Conservation (phyloP, 192 early-diverging fungal species). For the Phlyctochytrium planicorne region DNA sequence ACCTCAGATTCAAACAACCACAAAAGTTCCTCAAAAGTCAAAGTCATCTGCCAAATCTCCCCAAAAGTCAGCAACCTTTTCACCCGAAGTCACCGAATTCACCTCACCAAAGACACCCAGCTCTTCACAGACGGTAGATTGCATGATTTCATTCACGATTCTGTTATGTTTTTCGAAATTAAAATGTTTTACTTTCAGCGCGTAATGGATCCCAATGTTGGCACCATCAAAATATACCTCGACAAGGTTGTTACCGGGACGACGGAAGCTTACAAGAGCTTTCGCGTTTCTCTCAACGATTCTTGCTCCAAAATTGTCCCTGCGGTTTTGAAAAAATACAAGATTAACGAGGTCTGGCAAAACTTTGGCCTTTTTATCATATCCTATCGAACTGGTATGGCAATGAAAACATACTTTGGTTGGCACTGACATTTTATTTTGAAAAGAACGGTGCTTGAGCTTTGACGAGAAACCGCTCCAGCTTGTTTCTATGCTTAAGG, state of each 20-base stretch:
- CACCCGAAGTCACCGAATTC: neutral
- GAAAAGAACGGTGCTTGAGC: slow-evolving; percentile 62
- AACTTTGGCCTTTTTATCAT: slow-evolving; percentile 80
- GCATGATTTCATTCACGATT: neutral
- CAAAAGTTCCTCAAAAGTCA: neutral
- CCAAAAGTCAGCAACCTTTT: neutral
- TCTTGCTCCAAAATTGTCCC: slow-evolving; percentile 83
- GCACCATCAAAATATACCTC: slow-evolving; percentile 83
- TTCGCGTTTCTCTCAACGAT: slow-evolving; percentile 78
- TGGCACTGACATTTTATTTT: slow-evolving; percentile 15
- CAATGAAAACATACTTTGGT: no score
- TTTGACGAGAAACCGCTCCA: slow-evolving; percentile 76
- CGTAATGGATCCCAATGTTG: slow-evolving; percentile 31
- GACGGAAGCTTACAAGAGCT: slow-evolving; percentile 80
- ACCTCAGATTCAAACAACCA: neutral
- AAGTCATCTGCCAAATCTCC: neutral
- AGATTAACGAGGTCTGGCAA: slow-evolving; percentile 82
- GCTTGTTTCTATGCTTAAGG: slow-evolving; percentile 19
- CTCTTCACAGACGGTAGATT: neutral
- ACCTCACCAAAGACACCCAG: neutral
- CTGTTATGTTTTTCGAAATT: no score
- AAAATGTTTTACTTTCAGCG: neutral
- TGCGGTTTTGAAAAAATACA: slow-evolving; percentile 87
- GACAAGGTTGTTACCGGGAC: slow-evolving; percentile 66
- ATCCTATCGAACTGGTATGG: slow-evolving; percentile 54